A percentile compares a stretch with the other conserved stretches of the same genome.
Evolutionary conservation across 1,284 basidiomycete genomes (phyloP).

Genomic region (Uromyces viciae-fabae): DNA sequence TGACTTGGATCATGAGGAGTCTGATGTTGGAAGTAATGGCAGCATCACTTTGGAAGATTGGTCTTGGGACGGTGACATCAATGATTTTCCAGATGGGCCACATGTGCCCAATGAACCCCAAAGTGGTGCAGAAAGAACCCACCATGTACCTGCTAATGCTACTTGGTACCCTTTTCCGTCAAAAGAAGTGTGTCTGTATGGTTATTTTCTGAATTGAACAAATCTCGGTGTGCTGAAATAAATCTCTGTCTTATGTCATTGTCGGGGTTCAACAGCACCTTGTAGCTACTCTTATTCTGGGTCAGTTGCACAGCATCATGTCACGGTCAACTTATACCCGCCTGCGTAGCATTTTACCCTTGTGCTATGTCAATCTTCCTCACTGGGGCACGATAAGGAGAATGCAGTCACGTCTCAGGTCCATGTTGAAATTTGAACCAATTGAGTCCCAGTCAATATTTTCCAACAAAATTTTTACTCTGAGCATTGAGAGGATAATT

Average conservation of each 20-base stretch:
- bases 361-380: neutral
- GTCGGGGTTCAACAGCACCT: neutral
- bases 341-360: neutral
- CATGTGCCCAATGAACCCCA: neutral
- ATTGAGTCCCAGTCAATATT: neutral
- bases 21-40: neutral
- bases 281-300: neutral
- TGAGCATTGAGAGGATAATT: neutral
- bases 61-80: neutral
- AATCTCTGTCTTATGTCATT: neutral
- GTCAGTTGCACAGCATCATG: neutral
- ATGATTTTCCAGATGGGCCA: neutral
- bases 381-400: neutral
- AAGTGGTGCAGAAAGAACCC: neutral
- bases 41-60: neutral
- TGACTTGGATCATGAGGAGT: neutral
- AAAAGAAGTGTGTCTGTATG: neutral
- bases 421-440: neutral
- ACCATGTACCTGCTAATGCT: neutral
- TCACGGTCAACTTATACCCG: neutral
- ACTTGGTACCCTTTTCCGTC: neutral
- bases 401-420: neutral
- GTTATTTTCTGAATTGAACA: neutral
- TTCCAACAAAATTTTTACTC: neutral
- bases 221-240: neutral